Evolutionary conservation across 306 rosid species (phyloP).

Genomic region (Pueraria montana): DNA sequence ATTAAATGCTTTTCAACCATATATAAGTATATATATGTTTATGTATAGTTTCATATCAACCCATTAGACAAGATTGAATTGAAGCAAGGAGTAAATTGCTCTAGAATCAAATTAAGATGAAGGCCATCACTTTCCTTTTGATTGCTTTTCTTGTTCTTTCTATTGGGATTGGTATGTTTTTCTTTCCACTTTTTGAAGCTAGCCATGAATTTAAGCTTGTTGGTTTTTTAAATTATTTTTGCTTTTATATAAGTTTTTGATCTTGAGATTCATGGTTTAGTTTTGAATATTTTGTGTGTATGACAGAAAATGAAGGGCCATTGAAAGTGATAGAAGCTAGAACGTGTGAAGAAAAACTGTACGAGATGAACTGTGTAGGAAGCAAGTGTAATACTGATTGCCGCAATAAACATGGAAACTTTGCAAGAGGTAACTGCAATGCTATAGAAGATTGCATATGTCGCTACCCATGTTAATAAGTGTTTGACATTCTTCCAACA

Average conservation of each 20-base stretch:
- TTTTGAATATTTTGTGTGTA: no score
- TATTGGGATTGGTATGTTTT: not conserved
- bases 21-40: no score
- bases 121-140: not conserved
- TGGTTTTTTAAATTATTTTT: no score
- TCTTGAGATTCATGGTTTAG: not conserved
- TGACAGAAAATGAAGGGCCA: not conserved
- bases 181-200: not conserved
- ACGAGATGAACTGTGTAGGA: not conserved
- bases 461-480: not conserved
- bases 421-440: not conserved
- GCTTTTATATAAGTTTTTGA: no score
- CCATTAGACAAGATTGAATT: not conserved
- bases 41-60: no score
- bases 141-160: not conserved
- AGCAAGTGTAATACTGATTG: not conserved
- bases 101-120: not conserved
- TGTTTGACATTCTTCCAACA: not conserved
- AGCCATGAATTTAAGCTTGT: no score
- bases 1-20: no score
- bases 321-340: not conserved
- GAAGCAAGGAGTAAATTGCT: not conserved
- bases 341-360: not conserved
- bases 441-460: not conserved
- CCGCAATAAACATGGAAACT: not conserved